Base-by-base conservation (phyloP, 345 rosid genomes). In the Sisymbrium irio region DNA sequence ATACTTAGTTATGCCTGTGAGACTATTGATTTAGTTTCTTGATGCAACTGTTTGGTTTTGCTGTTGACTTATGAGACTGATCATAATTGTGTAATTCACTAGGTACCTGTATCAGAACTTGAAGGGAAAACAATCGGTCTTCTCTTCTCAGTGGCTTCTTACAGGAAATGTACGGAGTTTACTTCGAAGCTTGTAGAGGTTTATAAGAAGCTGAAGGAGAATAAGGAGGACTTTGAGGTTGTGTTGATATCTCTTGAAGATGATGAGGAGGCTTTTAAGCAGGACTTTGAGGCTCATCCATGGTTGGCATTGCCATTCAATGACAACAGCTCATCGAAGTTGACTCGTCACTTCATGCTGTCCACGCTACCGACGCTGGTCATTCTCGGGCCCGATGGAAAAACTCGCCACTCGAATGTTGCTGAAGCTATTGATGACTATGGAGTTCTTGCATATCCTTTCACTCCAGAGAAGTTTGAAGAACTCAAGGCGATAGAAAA, bases 371-470 rank as follows among this genome's bases (percentile, higher is more conserved):
- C 97, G 7, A 74, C 79, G 2, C 67, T 93, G 73, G 85, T 86
- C 68, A 83, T 89, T 63, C 83, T 91, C 50, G 88, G 97, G 6
- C 81, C 83, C 1, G 94, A 93, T 62, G 96, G 96, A 22, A 88
- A 87, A 71, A 89, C 87, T 66, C 67, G 79, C 33, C 78, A 86
- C 61, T 71, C 67, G 2, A 85, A 91, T 63, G 92, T 76, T 0
- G 86, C 83, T 71, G 87, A 86, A 22, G 84, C 83, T 14, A 73
- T 89, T 1, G 89, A 85, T 62, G 94, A 88, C 40, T 79, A 86
- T 66, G 94, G 94, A 18, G 40, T 53, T 50, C 56, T 71, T 62
- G 91, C 94, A 8, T 91, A 83, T 70, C 96, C 98, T 35, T 91
- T 91, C 77, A 78, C 86, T 9, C 85, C 84, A 0, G 87, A 85